Evolutionary conservation across 768 basidiomycete genomes (phyloP).

Genomic region (Amanita pallidorosea): DNA sequence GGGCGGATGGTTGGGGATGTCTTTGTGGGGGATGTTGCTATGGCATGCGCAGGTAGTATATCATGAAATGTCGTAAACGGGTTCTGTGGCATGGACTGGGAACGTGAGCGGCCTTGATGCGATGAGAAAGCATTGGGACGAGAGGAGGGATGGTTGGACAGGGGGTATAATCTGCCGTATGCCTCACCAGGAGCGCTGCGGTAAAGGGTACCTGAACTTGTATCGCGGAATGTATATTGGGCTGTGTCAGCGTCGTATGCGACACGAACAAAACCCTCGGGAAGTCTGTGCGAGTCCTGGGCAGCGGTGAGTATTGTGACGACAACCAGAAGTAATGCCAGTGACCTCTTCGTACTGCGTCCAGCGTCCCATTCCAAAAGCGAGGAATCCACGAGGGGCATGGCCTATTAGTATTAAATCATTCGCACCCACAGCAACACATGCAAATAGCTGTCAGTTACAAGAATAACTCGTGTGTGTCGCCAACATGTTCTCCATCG

Average conservation of each 20-base stretch:
- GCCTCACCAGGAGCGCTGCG: conserved; percentile 30
- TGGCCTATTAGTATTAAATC: background rate
- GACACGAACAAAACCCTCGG: conserved; percentile 37
- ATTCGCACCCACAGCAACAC: background rate
- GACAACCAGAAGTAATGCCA: background rate
- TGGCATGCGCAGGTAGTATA: conserved; percentile 34
- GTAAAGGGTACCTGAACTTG: conserved; percentile 28
- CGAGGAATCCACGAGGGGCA: background rate
- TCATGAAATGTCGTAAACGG: conserved; percentile 31
- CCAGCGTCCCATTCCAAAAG: conserved; percentile 10
- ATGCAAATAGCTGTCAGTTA: background rate
- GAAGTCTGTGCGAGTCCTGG: conserved; percentile 29
- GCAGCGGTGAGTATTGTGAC: background rate
- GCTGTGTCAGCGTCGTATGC: conserved; percentile 44
- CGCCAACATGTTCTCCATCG: conserved; percentile 36
- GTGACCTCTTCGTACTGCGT: conserved; percentile 22
- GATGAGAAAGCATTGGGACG: conserved; percentile 16
- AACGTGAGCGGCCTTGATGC: background rate
- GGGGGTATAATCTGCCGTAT: conserved; percentile 32
- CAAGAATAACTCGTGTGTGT: background rate
- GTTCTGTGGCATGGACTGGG: conserved; percentile 5
- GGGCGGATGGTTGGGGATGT: conserved; percentile 13
- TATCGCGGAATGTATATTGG: conserved; percentile 40
- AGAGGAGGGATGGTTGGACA: conserved; percentile 11
- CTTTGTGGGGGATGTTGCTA: conserved; percentile 22